Conservation (phyloP, 768 basidiomycete genomes). For the Trametes sanguinea region DNA sequence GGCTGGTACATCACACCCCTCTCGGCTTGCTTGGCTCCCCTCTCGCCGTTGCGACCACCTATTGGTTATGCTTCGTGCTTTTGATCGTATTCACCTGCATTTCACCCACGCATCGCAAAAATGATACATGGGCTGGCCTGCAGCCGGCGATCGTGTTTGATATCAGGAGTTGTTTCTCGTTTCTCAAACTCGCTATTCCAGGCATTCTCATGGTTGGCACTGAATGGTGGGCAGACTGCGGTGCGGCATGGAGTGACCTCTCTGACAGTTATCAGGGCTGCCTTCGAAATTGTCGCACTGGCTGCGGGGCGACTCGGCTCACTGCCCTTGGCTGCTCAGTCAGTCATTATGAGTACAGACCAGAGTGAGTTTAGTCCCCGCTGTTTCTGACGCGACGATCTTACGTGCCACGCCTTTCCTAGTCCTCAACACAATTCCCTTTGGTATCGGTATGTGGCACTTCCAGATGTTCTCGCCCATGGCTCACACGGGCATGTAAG, state of each 20-base stretch:
- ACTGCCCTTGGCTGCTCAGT: conserved; percentile 72
- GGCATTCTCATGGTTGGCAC: conserved; percentile 81
- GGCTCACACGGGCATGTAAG: conserved; percentile 25
- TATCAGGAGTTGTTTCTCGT: conserved; percentile 49
- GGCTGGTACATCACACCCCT: conserved; percentile 62
- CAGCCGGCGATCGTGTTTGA: conserved; percentile 49
- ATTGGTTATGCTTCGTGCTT: conserved; percentile 65
- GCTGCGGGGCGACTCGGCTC: conserved; percentile 71
- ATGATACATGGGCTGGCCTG: conserved; percentile 67
- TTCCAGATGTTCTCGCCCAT: not conserved
- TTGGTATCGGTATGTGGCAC: conserved; percentile 55
- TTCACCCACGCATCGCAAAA: conserved; percentile 54
- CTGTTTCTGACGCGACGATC: too few relatives aligned
- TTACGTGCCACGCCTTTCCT: not conserved
- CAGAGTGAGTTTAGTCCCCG: conserved; percentile 49
- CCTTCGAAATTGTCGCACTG: conserved; percentile 80
- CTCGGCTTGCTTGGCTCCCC: conserved; percentile 70
- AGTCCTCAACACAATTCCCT: conserved; percentile 76
- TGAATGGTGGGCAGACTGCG: conserved; percentile 59
- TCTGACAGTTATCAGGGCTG: conserved; percentile 50
- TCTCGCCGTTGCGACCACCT: conserved; percentile 65
- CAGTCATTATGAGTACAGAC: conserved; percentile 80
- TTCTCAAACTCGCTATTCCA: conserved; percentile 70
- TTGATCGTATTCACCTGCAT: conserved; percentile 50
- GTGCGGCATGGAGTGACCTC: not conserved